phyloP scores from a whole-genome alignment of 1,284 basidiomycete genomes.

The Singerocomus rubriflavus region DNA sequence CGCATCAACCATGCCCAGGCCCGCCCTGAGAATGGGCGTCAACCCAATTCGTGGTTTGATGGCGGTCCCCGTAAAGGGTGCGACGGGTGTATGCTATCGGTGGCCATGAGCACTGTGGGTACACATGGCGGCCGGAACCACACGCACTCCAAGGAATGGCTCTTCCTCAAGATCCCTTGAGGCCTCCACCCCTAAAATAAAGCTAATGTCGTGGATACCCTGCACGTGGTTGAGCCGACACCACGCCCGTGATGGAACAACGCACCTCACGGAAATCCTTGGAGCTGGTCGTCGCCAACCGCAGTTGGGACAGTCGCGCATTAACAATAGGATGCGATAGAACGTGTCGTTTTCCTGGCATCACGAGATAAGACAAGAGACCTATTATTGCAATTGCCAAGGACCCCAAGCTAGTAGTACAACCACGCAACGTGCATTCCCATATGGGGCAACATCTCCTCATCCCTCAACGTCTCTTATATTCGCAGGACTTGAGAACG shows the following conservation, averaged over 20 bases:
- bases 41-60: constrained; percentile 80
- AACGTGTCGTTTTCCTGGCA: constrained; percentile 44
- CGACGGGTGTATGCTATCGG: constrained; percentile 61
- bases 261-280: constrained; percentile 79
- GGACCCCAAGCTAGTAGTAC: no score
- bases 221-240: constrained; percentile 17
- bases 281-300: constrained; percentile 57
- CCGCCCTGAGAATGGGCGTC: constrained; percentile 89
- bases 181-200: constrained; percentile 75
- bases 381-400: no score
- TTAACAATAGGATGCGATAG: constrained; percentile 73
- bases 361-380: constrained; percentile 9
- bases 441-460: constrained; percentile 2
- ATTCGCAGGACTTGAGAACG: constrained; percentile 90
- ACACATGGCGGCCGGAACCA: not conserved
- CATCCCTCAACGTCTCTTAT: constrained; percentile 76
- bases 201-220: constrained; percentile 71
- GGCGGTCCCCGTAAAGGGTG: constrained; percentile 58
- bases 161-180: constrained; percentile 60
- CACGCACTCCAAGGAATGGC: constrained; percentile 58
- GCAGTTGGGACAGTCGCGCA: constrained; percentile 68
- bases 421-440: not conserved
- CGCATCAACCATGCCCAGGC: constrained; percentile 91
- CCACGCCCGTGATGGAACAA: not conserved
- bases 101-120: constrained; percentile 1